Evolutionary conservation across 2,329 filamentous ascomycete species (phyloP).

Genomic region (Fusarium liriodendri): DNA sequence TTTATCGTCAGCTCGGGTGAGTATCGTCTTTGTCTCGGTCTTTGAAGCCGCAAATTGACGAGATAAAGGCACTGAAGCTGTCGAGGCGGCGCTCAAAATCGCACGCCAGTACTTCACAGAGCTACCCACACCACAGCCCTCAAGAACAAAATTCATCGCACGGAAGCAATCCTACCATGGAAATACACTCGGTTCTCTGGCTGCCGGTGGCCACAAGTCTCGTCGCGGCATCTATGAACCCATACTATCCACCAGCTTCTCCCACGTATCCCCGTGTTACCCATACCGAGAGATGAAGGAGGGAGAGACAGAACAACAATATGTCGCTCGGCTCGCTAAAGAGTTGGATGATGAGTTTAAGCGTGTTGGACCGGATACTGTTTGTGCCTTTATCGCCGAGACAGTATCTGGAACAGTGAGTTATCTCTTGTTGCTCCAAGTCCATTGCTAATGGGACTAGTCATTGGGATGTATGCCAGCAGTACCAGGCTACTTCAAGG

Average conservation of each 20-base stretch:
- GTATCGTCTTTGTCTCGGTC: background rate
- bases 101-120: slow-evolving; percentile 37
- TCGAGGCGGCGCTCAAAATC: slow-evolving; percentile 36
- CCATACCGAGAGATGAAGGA: slow-evolving; percentile 37
- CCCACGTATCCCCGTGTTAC: slow-evolving; percentile 44
- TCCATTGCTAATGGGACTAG: slow-evolving; percentile 33
- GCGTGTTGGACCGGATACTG: slow-evolving; percentile 20
- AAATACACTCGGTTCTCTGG: slow-evolving; percentile 28
- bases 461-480: slow-evolving; percentile 31
- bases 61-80: slow-evolving; percentile 31
- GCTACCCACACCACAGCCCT: slow-evolving; percentile 17
- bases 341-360: slow-evolving; percentile 35
- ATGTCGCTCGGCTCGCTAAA: slow-evolving; percentile 21
- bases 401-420: slow-evolving; percentile 36
- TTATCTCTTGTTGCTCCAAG: rapidly evolving
- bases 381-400: slow-evolving; percentile 38
- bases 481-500: slow-evolving; percentile 62
- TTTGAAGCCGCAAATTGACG: background rate
- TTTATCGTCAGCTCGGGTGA: slow-evolving; percentile 28
- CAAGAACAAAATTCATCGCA: slow-evolving; percentile 29
- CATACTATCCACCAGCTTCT: slow-evolving; percentile 39
- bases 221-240: slow-evolving; percentile 43
- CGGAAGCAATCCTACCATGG: slow-evolving; percentile 35
- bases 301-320: slow-evolving; percentile 49
- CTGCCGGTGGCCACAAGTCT: slow-evolving; percentile 20